Base-by-base conservation (phyloP, 768 basidiomycete genomes). In the Termitomyces heimii region DNA sequence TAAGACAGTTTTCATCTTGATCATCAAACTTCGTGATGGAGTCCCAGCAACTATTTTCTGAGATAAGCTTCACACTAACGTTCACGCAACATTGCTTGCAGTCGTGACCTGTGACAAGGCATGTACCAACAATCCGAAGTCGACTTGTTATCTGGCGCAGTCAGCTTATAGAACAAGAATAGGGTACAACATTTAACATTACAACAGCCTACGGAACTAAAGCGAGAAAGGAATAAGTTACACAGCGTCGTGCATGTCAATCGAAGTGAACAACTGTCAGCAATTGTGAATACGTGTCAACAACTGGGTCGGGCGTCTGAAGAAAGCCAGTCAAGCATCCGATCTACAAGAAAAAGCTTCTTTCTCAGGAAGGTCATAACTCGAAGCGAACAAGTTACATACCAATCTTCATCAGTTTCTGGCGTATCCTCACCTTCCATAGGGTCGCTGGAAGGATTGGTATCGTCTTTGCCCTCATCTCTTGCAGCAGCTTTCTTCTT, bases 401-500 rank as follows among this genome's bases (percentile, higher is more conserved):
- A 61, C 56, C 48, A 57, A 18, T 54, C 53, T 2, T 32, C 51
- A 18, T 39, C 58, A 42, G 14, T 31, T 24, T 51, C 57, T 29
- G 24, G 35, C 3, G 34, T 39, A 32, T 62, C 62, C 9, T 48
- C 54, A n/a, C 39, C 62, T 13, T 60, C 62, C 58, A 49, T 53
- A 8, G 48, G 48, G 18, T 59, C 61, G 16, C 58, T 59, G 20
- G 56, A 55, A 12, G 20, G 29, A 49, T 62, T 52, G 6, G 35
- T 22, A 29, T 43, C 40, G 4, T 34, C 47, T 47, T 59, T 34
- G 18, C 50, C 60, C 3, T 45, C 39, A 9, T 20, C 61, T 26
- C 60, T 61, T 24, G 49, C 58, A 18, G 60, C 61, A 52, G 62
- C 61, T 42, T 65, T 62, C 50, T 65, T 63, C 62, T 64, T 66